These are phyloP conservation scores for Saccharomyces pastorianus DNA, from an alignment of 1,139 yeast genomes.

Conservation along the genomic window DNA sequence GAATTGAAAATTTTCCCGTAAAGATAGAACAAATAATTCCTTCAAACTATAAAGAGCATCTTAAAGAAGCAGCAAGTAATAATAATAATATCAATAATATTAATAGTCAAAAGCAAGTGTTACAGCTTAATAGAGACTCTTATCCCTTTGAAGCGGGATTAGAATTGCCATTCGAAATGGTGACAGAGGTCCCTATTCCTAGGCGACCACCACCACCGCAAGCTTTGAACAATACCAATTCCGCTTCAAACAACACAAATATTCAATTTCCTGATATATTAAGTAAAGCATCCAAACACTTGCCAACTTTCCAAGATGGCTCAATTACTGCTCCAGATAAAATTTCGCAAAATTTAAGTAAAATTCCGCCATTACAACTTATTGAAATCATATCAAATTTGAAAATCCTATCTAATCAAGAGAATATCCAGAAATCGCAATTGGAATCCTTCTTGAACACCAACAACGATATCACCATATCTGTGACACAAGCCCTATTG, in stretches of 20 bases:
- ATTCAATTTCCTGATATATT: conserved; percentile 39
- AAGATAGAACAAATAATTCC: conserved; percentile 24
- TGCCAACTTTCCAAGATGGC: conserved; percentile 39
- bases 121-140: conserved; percentile 26
- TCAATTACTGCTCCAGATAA: conserved; percentile 31
- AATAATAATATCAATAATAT: no score
- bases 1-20: conserved; percentile 25
- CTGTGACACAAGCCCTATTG: conserved; percentile 66
- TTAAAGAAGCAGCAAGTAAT: background rate
- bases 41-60: conserved; percentile 14
- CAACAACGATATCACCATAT: conserved; percentile 51
- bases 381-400: conserved; percentile 59
- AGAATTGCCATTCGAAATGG: conserved; percentile 31
- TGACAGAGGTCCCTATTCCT: conserved; percentile 30
- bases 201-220: conserved; percentile 16
- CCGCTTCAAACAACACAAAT: conserved; percentile 2
- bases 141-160: conserved; percentile 28
- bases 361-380: conserved; percentile 60
- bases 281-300: conserved; percentile 42
- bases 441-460: conserved; percentile 39
- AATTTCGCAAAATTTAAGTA: conserved; percentile 40
- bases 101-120: conserved; percentile 8
- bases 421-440: conserved; percentile 43
- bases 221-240: conserved; percentile 5
- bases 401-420: conserved; percentile 46